Evolutionary conservation across 176 grass and related monocot species (phyloP), one percentile per base, ranked within the genome.

Genomic region (Oryza meyeriana): DNA sequence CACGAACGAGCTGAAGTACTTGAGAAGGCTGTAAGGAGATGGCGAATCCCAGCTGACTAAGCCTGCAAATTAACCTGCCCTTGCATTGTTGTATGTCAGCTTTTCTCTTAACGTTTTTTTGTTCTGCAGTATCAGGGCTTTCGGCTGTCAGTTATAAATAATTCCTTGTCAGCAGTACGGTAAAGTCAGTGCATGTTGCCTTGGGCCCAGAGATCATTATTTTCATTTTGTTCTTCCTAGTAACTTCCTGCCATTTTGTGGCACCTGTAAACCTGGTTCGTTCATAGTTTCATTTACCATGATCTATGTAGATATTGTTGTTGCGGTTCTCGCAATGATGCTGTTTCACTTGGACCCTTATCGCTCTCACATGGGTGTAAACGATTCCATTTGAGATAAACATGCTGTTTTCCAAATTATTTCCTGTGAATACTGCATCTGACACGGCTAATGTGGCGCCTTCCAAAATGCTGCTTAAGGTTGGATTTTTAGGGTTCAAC

Each of bases 1-100:
- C 89, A 78, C 55, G 78, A 83, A 68, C 72, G 74, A 73, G 81
- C 87, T 12, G 71, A 87, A 44, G 66, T 75, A 57, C 84, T 94
- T 0, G 41, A 83, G 83, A 83, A 75, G 62, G 92, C 92, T 66
- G 68, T 88, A 74, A 77, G 76, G 76, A 91, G 92, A 85, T 94
- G 92, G 89, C 83, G 81, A 67, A 36, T 90, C 13, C 47, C 74
- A 33, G 67, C 64, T 25, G 88, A 90, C 27, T 81, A 65, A 82
- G 9, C n/a, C 27, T 2, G 42, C 29, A 89, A 39, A 41, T 66
- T 50, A 30, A 18, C 9, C 50, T 44, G 38, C 5, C 35, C 20
- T 77, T 61, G 58, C 33, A 80, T 26, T 39, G 33, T 2, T 69
- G 45, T 22, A 72, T 82, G 27, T 24, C 52, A 18, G 45, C 29